Evolutionary conservation across 352 stramenopile genomes (phyloP).

Genomic region (Pythium apleroticum): DNA sequence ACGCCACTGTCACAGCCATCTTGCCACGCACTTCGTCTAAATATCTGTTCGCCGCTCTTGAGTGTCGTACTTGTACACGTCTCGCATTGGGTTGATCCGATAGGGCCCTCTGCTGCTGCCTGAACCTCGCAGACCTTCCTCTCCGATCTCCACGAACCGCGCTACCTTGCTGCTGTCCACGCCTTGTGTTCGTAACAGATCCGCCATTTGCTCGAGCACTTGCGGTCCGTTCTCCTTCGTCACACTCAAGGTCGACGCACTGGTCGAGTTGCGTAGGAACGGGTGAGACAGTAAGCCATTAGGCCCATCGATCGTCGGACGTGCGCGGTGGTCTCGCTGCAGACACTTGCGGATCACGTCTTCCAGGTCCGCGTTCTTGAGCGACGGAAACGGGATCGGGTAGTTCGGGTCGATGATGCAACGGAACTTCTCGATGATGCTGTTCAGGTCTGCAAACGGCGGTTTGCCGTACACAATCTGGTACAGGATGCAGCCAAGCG

Average conservation of each 20-base stretch:
- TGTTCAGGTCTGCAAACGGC: conserved; percentile 92
- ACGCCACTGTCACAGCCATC: neutral
- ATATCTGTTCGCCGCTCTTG: conserved; percentile 68
- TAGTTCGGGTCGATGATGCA: conserved; percentile 94
- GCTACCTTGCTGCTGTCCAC: conserved; percentile 43
- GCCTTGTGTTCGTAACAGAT: conserved; percentile 48
- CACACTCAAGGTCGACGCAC: conserved; percentile 21
- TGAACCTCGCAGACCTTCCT: conserved; percentile 32
- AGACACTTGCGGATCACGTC: conserved; percentile 88
- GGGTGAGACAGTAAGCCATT: conserved; percentile 80
- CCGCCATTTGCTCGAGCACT: conserved; percentile 45
- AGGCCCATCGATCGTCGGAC: conserved; percentile 80
- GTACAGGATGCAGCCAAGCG: conserved; percentile 96
- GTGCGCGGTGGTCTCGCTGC: conserved; percentile 72
- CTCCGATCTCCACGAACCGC: conserved; percentile 53
- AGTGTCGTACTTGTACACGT: conserved; percentile 54
- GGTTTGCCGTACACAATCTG: conserved; percentile 96
- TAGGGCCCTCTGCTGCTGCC: neutral
- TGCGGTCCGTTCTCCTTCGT: conserved; percentile 27
- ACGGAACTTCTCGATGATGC: conserved; percentile 95
- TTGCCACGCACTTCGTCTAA: conserved; percentile 28
- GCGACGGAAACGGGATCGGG: conserved; percentile 85
- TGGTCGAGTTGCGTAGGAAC: conserved; percentile 53
- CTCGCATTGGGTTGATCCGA: conserved; percentile 21
- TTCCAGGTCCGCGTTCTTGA: conserved; percentile 82